Percentiles rank a stretch among this genome's conserved stretches.
Conservation (phyloP, 352 stramenopile species). For the Globisporangium spiculum region DNA sequence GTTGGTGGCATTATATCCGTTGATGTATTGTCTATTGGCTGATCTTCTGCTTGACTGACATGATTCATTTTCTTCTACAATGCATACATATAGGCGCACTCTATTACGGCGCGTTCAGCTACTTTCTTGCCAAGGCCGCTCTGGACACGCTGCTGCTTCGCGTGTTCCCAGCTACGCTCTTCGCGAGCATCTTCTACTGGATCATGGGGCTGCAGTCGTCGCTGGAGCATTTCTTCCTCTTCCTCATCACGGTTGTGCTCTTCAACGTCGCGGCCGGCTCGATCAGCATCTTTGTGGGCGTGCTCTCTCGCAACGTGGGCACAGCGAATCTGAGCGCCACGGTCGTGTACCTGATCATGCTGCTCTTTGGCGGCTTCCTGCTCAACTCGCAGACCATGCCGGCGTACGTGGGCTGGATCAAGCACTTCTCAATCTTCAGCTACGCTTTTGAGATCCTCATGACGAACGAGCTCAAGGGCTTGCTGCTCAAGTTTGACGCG, state of each 20-base stretch:
- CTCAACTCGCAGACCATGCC: conserved; percentile 84
- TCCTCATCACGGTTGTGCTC: conserved; percentile 67
- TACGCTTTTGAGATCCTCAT: conserved; percentile 88
- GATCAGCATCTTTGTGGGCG: conserved; percentile 72
- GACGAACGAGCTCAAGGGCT: conserved; percentile 75
- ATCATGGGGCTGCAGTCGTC: conserved; percentile 78
- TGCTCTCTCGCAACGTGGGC: conserved; percentile 58
- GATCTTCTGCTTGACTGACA: background rate
- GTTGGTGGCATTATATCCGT: conserved; percentile 11
- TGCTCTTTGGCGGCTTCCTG: conserved; percentile 87
- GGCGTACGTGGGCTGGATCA: conserved; percentile 57
- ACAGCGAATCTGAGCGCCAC: conserved; percentile 64
- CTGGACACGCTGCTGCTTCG: conserved; percentile 75
- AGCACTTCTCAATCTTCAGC: conserved; percentile 83
- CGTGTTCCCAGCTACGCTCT: conserved; percentile 68
- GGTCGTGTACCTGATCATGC: conserved; percentile 75
- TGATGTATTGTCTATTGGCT: background rate
- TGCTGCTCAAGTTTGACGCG: conserved; percentile 77
- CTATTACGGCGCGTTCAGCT: conserved; percentile 78
- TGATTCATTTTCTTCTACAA: background rate
- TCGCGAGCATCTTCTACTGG: conserved; percentile 86
- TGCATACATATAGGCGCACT: conserved; percentile 30
- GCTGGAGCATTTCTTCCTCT: conserved; percentile 58
- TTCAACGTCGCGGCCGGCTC: conserved; percentile 78
- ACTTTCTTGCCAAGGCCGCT: conserved; percentile 75